phyloP scores from a whole-genome alignment of 495 filamentous ascomycete genomes.

The Aspergillus ellipticus region DNA sequence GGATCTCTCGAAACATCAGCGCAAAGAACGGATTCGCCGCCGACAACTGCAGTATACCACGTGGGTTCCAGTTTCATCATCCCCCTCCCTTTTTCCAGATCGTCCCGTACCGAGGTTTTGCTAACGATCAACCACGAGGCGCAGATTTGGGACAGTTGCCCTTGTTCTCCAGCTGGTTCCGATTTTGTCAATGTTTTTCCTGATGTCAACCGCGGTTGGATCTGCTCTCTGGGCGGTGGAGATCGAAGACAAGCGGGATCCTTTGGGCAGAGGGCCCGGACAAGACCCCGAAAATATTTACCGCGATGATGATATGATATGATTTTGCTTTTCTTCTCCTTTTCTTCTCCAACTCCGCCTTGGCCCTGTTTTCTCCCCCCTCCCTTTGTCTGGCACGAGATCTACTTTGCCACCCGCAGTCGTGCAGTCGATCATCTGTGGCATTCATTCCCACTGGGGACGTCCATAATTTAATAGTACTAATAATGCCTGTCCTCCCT shows the following conservation, averaged over 20 bases:
- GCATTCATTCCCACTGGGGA: too few species aligned
- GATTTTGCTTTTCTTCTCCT: constrained; percentile 7
- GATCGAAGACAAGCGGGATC: constrained; percentile 48
- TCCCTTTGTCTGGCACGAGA: too few species aligned
- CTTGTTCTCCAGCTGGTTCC: constrained; percentile 60
- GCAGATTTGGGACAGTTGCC: constrained; percentile 58
- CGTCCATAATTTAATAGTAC: too few species aligned
- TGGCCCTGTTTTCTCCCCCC: too few species aligned
- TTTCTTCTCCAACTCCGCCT: neutral
- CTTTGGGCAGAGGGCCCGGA: constrained; percentile 22
- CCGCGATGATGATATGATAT: constrained; percentile 33
- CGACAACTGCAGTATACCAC: constrained; percentile 59
- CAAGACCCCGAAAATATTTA: constrained; percentile 18
- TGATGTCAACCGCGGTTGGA: constrained; percentile 61
- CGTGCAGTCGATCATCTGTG: too few species aligned
- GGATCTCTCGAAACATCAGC: constrained; percentile 54
- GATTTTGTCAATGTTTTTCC: constrained; percentile 61
- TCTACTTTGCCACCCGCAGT: too few species aligned
- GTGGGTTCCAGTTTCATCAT: constrained; percentile 30
- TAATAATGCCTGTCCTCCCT: too few species aligned
- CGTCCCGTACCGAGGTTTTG: neutral
- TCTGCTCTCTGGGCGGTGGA: constrained; percentile 60
- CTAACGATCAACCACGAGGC: neutral
- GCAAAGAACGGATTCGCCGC: constrained; percentile 49
- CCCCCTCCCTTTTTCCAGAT: neutral